Evolutionary conservation across 1,139 yeast species (phyloP).

Genomic region (Pneumocystis oryctolagi): DNA sequence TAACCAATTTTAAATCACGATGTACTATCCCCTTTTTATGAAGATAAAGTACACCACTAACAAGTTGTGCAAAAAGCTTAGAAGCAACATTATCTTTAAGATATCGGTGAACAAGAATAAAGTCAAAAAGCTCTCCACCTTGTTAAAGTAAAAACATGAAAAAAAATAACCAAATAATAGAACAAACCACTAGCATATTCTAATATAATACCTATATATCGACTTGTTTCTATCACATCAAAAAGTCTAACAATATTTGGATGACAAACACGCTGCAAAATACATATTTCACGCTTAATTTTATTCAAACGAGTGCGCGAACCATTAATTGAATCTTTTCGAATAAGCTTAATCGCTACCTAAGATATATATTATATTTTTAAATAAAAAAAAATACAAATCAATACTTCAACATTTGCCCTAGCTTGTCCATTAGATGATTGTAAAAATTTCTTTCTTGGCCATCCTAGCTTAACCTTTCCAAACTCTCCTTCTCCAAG

Average conservation of each 20-base stretch:
- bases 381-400: not conserved
- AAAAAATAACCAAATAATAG: not conserved
- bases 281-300: conserved; percentile 84
- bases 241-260: conserved; percentile 86
- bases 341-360: conserved; percentile 84
- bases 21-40: conserved; percentile 73
- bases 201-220: conserved; percentile 86
- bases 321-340: conserved; percentile 67
- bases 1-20: conserved; percentile 50
- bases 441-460: conserved; percentile 44
- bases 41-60: conserved; percentile 85
- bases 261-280: conserved; percentile 69
- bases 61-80: conserved; percentile 76
- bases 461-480: conserved; percentile 93
- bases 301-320: conserved; percentile 49
- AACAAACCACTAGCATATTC: conserved; percentile 70
- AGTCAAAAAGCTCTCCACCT: conserved; percentile 87
- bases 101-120: conserved; percentile 72
- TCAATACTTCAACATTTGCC: conserved; percentile 2
- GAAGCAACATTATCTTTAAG: conserved; percentile 78
- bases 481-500: conserved; percentile 98
- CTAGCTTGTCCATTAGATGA: not conserved
- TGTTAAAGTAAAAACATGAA: not conserved
- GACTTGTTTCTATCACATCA: conserved; percentile 85
- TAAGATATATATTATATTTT: conserved; percentile 25